Percentiles rank a stretch among this genome's conserved stretches.
Conservation (phyloP, 495 filamentous ascomycete species). For the Podospora pseudoanserina region DNA sequence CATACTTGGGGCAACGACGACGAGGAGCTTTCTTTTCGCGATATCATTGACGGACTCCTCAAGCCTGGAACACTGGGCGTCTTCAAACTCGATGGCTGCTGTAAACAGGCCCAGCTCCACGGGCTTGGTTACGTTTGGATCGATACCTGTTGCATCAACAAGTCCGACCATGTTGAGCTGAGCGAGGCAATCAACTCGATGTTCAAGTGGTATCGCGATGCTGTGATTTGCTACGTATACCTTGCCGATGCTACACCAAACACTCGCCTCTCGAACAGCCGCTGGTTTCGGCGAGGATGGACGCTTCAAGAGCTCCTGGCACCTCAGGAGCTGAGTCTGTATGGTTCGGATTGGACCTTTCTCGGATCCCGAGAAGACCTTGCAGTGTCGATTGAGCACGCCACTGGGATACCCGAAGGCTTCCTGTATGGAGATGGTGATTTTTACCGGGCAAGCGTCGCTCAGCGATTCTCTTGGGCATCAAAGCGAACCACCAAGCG, state of each 20-base stretch:
- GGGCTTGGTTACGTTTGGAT: conserved; percentile 12
- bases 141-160: conserved; percentile 22
- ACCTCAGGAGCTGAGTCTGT: background rate
- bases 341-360: background rate
- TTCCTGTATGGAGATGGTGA: conserved; percentile 1
- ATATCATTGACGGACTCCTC: background rate
- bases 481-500: conserved; percentile 27
- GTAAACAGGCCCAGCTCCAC: background rate
- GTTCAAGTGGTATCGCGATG: conserved; percentile 14
- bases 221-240: conserved; percentile 11
- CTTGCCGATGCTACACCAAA: conserved; percentile 5
- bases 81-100: conserved; percentile 10
- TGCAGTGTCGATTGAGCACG: background rate
- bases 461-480: conserved; percentile 36
- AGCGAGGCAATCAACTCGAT: conserved; percentile 16
- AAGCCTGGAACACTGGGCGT: conserved; percentile 4
- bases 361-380: conserved; percentile 2
- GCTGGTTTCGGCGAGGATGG: conserved; percentile 19
- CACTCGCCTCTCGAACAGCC: background rate
- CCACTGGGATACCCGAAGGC: conserved; percentile 5
- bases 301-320: conserved; percentile 15
- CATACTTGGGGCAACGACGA: conserved; percentile 7
- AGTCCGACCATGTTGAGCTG: conserved; percentile 1
- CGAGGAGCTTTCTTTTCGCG: conserved; percentile 1
- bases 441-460: conserved; percentile 8